Percentiles rank a stretch among this genome's conserved stretches.
phyloP scores from a whole-genome alignment of 495 filamentous ascomycete genomes.

The Aspergillus funiculosus region DNA sequence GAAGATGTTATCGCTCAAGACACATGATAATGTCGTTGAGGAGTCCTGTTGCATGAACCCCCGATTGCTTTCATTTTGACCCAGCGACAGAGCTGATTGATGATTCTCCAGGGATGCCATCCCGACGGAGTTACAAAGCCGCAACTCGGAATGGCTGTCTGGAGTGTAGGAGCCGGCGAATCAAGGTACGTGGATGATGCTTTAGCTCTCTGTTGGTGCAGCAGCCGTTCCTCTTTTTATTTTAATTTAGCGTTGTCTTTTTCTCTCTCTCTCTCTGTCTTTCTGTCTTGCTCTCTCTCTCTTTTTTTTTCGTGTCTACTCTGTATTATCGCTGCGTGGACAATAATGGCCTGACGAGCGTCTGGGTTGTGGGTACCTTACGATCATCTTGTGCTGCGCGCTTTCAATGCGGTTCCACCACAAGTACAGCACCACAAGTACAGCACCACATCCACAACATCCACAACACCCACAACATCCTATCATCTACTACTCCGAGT shows the following conservation, averaged over 20 bases:
- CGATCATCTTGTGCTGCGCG: constrained; percentile 1
- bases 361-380: constrained; percentile 1
- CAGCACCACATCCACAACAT: neutral
- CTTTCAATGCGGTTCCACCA: too few species aligned
- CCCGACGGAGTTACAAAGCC: constrained; percentile 30
- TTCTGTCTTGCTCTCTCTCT: neutral
- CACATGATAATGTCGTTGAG: neutral
- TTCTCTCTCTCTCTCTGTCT: neutral
- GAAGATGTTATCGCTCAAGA: constrained; percentile 1
- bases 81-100: neutral
- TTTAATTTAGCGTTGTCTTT: neutral
- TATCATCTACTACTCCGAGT: too few species aligned
- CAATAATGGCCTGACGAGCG: too few species aligned
- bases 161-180: constrained; percentile 45
- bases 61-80: neutral
- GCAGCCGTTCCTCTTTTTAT: neutral
- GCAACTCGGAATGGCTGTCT: constrained; percentile 41
- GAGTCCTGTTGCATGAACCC: neutral
- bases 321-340: too few species aligned
- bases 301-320: neutral
- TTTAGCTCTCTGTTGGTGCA: constrained; percentile 6
- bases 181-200: constrained; percentile 34
- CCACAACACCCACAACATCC: too few species aligned
- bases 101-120: constrained; percentile 15
- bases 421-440: too few species aligned